Percentiles rank a stretch among this genome's conserved stretches.
phyloP scores from a whole-genome alignment of 2,329 filamentous ascomycete species.

The Aspergillus candidus region DNA sequence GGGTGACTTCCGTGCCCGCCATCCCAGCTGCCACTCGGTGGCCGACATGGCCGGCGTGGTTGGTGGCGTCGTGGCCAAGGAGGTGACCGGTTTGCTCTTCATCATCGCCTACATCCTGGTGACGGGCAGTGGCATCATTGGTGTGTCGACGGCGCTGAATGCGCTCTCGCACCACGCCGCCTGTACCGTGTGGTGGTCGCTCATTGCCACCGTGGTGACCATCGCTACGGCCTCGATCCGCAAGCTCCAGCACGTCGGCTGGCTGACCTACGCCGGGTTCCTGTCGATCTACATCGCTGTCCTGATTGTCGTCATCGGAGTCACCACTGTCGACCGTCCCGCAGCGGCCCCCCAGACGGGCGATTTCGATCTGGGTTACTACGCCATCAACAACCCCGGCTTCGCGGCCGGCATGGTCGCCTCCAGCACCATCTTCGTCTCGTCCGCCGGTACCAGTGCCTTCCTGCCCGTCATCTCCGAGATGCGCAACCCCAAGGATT shows the following conservation, averaged over 20 bases:
- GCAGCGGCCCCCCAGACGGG: slow-evolving; percentile 56
- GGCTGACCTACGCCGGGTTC: slow-evolving; percentile 58
- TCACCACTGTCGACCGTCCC: slow-evolving; percentile 52
- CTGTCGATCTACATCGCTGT: slow-evolving; percentile 53
- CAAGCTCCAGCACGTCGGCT: slow-evolving; percentile 56
- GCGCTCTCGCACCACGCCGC: slow-evolving; percentile 52
- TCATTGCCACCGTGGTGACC: slow-evolving; percentile 48
- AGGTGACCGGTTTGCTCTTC: slow-evolving; percentile 52
- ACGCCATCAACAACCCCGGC: slow-evolving; percentile 49
- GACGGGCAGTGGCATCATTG: slow-evolving; percentile 53
- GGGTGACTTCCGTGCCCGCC: slow-evolving; percentile 47
- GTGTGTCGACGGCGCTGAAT: slow-evolving; percentile 55
- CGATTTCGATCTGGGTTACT: slow-evolving; percentile 55
- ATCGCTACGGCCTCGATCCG: slow-evolving; percentile 47
- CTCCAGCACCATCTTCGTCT: slow-evolving; percentile 55
- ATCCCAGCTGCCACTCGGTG: slow-evolving; percentile 49
- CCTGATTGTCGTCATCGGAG: slow-evolving; percentile 54
- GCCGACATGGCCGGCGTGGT: slow-evolving; percentile 55
- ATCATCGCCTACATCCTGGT: slow-evolving; percentile 54
- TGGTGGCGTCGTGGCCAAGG: slow-evolving; percentile 47
- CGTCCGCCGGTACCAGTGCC: slow-evolving; percentile 53
- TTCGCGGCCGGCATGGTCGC: slow-evolving; percentile 57
- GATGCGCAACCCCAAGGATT: slow-evolving; percentile 56
- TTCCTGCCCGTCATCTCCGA: slow-evolving; percentile 62
- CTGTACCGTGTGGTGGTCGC: slow-evolving; percentile 55